Evolutionary conservation across 148 eudicot species (phyloP).

Genomic region (Camellia japonica): DNA sequence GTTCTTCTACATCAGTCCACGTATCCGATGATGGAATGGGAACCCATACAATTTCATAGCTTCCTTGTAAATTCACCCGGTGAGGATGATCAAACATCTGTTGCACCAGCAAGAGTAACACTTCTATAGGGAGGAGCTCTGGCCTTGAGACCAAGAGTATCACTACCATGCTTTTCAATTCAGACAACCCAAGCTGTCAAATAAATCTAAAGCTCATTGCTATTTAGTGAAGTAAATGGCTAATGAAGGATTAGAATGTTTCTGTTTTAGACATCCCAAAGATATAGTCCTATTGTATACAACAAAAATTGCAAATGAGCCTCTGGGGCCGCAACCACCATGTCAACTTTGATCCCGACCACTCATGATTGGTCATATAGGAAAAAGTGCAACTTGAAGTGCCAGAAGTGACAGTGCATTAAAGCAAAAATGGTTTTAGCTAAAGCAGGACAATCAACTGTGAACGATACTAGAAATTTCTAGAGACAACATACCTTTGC

Average conservation of each 20-base stretch:
- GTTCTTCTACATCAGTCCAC: conserved; percentile 48
- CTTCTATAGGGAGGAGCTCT: conserved; percentile 46
- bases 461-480: not conserved
- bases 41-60: conserved; percentile 59
- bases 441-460: not conserved
- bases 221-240: not conserved
- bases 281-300: no score
- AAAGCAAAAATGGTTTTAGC: not conserved
- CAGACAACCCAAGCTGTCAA: conserved; percentile 42
- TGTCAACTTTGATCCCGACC: no score
- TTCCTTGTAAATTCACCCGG: conserved; percentile 18
- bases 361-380: no score
- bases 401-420: not conserved
- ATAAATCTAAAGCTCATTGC: not conserved
- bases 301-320: no score
- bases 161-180: conserved; percentile 56
- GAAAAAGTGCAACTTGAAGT: no score
- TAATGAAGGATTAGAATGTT: not conserved
- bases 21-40: conserved; percentile 39
- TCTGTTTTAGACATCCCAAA: no score
- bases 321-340: no score
- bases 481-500: conserved; percentile 34
- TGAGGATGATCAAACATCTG: conserved; percentile 44
- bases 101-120: conserved; percentile 48
- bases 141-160: conserved; percentile 63